Evolutionary conservation across 108 stramenopile genomes (phyloP), one percentile per base, ranked within the genome.

Genomic region (Cyclostephanos invisitatus): DNA sequence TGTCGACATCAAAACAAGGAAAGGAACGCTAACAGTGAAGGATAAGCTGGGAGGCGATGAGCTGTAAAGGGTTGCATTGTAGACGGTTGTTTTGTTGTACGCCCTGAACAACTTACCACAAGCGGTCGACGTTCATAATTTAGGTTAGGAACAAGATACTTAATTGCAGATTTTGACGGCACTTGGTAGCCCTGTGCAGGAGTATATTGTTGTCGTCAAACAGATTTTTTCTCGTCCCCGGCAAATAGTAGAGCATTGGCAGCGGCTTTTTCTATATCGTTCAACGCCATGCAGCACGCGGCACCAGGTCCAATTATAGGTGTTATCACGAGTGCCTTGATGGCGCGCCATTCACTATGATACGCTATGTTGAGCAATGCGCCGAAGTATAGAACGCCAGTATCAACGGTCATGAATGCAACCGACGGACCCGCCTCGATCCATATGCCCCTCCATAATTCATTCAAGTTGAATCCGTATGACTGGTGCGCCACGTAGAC

Each of bases 381-480:
- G 22, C 42, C 42, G 49, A 60, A 12, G 55, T 62, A 85, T 2
- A 85, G 38, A 12, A 79, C 57, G 5, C 46, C 35, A 17, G 53
- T 38, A 64, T 86, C 85, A 18, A 86, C 55, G 0, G 82, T 72
- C 82, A 83, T 76, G 57, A 83, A 83, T 18, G 36, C 65, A 10
- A 83, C 71, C 5, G 29, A 42, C 10, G 69, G 28, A 7, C 40
- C 18, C 12, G 85, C 85, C 12, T 83, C 61, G 22, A 50, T 38
- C 77, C 77, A 85, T 32, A 85, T 47, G 20, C 27, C 78, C 5
- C 64, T 37, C 67, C 73, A 85, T 9, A 85, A 27, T 4, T 55
- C 69, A 5, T 18, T 24, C 12, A 79, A 2, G 28, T 42, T 20
- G 27, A 17, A 50, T 58, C 79, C 85, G 36, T 68, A 77, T 0